Base-by-base conservation (phyloP, 768 basidiomycete species). In the Podaxis sp. region DNA sequence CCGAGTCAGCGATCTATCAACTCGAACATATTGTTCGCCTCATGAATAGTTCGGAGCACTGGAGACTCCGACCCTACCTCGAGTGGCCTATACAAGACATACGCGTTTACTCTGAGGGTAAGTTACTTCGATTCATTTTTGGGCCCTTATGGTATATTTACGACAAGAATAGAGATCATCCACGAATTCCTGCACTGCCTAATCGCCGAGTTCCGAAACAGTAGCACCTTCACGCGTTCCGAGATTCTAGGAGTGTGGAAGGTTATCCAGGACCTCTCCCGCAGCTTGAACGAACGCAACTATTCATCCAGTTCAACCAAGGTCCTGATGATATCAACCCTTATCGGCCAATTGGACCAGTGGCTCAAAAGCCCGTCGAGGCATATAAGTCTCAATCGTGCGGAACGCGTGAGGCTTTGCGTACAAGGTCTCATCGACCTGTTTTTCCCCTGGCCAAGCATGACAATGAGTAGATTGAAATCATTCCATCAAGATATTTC, bases 201-300 rank as follows among this genome's bases (percentile, higher is more conserved):
- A 4, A 26, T 51, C 28, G 36, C 49, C 12, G 37, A 20, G 36
- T 50, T 59, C 48, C 38, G 37, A 22, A 50, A 59, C 33, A 50
- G 49, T 24, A 37, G 22, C 15, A 24, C 49, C 24, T 59, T 59
- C 15, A 50, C 58, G 1, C 58, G 49, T n/a, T 49, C 48, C n/a
- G 58, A 59, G 20, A 59, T 37, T 22, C 28, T 59, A 30, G 58
- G 58, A 20, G 38, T 36, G n/a, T 59, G 58, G 58, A 59, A 59
- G 49, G 24, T 59, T 15, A 38, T 59, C 10, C 58, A 50, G 4
- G 58, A 59, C 24, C 49, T 59, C 33, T 59, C 48, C 33, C 46
- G 58, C 17, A 15, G 46, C 22, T 38, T 59, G 48, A 59, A 37
- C 12, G 48, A 59, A 28, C 58, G 58, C 48, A 36, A 59, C 15